phyloP scores from a whole-genome alignment of 1,284 basidiomycete genomes.

The Veloboletus limbatus region DNA sequence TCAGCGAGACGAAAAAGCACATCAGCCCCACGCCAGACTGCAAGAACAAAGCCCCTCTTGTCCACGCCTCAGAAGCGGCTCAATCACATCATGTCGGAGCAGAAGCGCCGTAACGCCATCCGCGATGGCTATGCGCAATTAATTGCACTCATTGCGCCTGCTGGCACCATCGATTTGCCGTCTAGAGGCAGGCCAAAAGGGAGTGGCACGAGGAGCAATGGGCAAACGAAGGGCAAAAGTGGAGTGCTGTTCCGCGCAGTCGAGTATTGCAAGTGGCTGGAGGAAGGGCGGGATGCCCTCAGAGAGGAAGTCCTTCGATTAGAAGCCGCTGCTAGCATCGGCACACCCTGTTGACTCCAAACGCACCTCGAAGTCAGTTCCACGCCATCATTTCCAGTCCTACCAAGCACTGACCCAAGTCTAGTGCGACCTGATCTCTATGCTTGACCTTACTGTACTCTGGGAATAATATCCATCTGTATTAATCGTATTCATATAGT shows the following conservation, averaged over 20 bases:
- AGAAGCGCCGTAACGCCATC: constrained; percentile 86
- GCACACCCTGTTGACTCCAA: constrained; percentile 14
- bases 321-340: constrained; percentile 57
- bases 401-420: too few species aligned
- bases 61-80: constrained; percentile 85
- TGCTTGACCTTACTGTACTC: too few species aligned
- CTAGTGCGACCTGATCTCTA: not conserved
- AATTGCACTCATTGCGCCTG: constrained; percentile 72
- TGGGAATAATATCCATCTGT: too few species aligned
- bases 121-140: constrained; percentile 85
- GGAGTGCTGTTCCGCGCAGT: constrained; percentile 78
- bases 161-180: constrained; percentile 70
- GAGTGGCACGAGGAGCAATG: constrained; percentile 66
- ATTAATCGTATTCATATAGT: constrained; percentile 12
- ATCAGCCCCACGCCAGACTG: constrained; percentile 20
- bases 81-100: constrained; percentile 93
- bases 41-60: constrained; percentile 55
- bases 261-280: constrained; percentile 75
- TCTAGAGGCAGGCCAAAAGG: constrained; percentile 76
- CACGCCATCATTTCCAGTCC: not conserved
- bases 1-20: constrained; percentile 23
- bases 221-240: constrained; percentile 73
- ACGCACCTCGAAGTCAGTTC: constrained; percentile 17
- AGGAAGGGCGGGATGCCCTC: constrained; percentile 67
- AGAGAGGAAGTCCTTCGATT: constrained; percentile 57